These are phyloP conservation scores for Leptosphaerulina australis DNA, from an alignment of 2,329 filamentous ascomycete genomes.

Conservation along the genomic window DNA sequence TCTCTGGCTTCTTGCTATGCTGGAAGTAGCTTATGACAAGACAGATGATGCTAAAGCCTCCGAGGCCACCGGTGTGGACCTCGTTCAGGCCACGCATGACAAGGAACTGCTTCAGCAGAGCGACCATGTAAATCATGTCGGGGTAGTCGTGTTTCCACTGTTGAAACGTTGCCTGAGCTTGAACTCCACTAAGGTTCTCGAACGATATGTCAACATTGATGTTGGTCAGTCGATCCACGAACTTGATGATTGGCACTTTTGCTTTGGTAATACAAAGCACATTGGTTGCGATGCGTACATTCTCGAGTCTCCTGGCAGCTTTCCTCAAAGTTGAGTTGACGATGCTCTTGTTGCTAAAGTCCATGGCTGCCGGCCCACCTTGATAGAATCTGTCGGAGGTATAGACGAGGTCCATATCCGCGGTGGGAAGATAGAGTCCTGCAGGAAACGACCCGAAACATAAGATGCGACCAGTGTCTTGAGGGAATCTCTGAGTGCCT, in stretches of 20 bases:
- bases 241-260: constrained; percentile 92
- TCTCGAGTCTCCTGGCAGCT: constrained; percentile 65
- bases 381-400: constrained; percentile 67
- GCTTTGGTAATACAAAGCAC: constrained; percentile 71
- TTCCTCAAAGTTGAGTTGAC: constrained; percentile 64
- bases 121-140: constrained; percentile 83
- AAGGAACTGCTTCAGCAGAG: constrained; percentile 90
- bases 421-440: constrained; percentile 74
- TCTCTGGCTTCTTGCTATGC: constrained; percentile 61
- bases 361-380: constrained; percentile 52
- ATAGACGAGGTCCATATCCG: constrained; percentile 93
- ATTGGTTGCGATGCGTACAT: constrained; percentile 63
- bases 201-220: constrained; percentile 93
- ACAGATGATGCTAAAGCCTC: constrained; percentile 93
- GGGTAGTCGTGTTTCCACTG: constrained; percentile 81
- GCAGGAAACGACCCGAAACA: constrained; percentile 95
- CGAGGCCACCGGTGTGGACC: constrained; percentile 86
- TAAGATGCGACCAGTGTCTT: constrained; percentile 63
- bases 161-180: constrained; percentile 79
- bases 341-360: constrained; percentile 45
- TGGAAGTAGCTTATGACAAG: constrained; percentile 85
- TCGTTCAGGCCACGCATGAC: constrained; percentile 90
- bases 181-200: constrained; percentile 83
- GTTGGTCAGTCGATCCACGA: constrained; percentile 75
- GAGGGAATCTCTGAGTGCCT: constrained; percentile 35